Conservation (phyloP, 805 yeast species). For the Yamadazyma akitaensis region DNA sequence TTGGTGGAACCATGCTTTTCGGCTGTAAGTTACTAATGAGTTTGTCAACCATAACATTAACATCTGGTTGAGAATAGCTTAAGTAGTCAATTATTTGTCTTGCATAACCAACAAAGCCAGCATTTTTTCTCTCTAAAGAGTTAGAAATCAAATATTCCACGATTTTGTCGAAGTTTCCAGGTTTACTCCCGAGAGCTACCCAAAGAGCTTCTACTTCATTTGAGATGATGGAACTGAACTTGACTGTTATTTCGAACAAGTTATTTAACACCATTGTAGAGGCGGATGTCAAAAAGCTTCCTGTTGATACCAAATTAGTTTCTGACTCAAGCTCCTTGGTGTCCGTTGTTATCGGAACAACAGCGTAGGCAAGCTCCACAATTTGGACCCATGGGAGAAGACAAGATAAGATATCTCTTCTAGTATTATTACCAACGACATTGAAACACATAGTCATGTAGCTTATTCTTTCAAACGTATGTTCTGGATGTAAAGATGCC, state of each 20-base stretch:
- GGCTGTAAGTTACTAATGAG: slow-evolving; percentile 75
- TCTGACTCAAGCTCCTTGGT: slow-evolving; percentile 4
- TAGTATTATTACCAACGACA: slow-evolving; percentile 50
- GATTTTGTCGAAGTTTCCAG: slow-evolving; percentile 67
- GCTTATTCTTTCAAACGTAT: slow-evolving; percentile 61
- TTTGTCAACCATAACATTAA: slow-evolving; percentile 51
- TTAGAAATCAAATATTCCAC: slow-evolving; percentile 65
- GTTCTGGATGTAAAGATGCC: slow-evolving; percentile 57
- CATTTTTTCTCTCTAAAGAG: slow-evolving; percentile 66
- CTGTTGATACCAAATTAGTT: slow-evolving; percentile 2
- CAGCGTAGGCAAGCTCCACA: slow-evolving; percentile 51
- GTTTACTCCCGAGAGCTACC: slow-evolving; percentile 85
- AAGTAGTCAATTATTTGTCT: slow-evolving; percentile 80
- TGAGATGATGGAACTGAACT: slow-evolving; percentile 68
- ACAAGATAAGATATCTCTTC: slow-evolving; percentile 77
- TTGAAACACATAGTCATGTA: slow-evolving; percentile 68
- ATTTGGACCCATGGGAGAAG: slow-evolving; percentile 91
- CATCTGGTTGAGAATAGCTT: slow-evolving; percentile 51
- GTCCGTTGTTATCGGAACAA: background rate
- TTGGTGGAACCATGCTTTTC: slow-evolving; percentile 82
- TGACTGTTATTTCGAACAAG: slow-evolving; percentile 79
- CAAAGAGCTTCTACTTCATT: slow-evolving; percentile 92
- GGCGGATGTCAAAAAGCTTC: slow-evolving; percentile 21
- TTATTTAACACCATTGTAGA: slow-evolving; percentile 73
- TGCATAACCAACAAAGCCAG: slow-evolving; percentile 72